Evolutionary conservation across 129 eudicot species (phyloP).

Genomic region (Pulicaria dysenterica): DNA sequence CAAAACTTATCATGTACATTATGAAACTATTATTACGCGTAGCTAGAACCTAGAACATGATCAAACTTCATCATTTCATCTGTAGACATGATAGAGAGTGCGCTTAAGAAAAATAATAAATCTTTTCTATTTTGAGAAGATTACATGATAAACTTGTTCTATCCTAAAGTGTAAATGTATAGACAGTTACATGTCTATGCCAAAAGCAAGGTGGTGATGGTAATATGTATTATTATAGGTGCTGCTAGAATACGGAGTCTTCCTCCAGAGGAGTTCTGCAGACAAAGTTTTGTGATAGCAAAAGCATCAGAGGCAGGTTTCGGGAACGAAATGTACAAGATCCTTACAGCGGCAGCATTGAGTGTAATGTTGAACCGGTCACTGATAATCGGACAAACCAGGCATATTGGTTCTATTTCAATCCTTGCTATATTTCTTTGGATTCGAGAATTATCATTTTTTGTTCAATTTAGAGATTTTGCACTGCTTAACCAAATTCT

Average conservation of each 20-base stretch:
- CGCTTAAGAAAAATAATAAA: neutral
- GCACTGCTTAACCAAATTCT: neutral
- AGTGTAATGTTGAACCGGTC: conserved; percentile 92
- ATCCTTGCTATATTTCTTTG: conserved; percentile 58
- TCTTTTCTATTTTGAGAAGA: neutral
- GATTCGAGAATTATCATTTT: conserved; percentile 14
- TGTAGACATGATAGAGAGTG: neutral
- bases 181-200: neutral
- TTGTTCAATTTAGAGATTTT: neutral
- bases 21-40: neutral
- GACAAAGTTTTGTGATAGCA: conserved; percentile 77
- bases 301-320: conserved; percentile 98
- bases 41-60: neutral
- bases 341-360: conserved; percentile 78
- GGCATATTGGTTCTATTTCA: conserved; percentile 98
- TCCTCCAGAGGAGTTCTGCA: conserved; percentile 76
- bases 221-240: conserved; percentile 45
- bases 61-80: neutral
- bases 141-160: neutral
- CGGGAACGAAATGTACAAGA: conserved; percentile 94
- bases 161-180: conserved; percentile 1
- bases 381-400: conserved; percentile 93
- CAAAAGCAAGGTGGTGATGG: conserved; percentile 11
- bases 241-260: conserved; percentile 73
- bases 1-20: neutral